Evolutionary conservation across 371 early-diverging fungal species (phyloP).

Genomic region (Syncephalis fuscata): DNA sequence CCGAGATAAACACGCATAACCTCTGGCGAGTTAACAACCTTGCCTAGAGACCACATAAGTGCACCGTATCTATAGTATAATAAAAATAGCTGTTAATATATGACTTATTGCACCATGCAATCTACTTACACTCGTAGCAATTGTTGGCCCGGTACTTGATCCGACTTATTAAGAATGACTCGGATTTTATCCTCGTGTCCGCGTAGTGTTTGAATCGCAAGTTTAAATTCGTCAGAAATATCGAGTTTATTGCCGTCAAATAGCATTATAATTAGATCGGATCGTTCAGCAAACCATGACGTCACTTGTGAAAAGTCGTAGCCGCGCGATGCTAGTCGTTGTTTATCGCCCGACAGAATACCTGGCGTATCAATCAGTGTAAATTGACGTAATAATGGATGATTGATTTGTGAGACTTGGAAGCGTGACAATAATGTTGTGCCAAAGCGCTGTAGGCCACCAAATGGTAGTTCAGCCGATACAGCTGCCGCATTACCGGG

Average conservation of each 20-base stretch:
- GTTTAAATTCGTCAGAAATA: slow-evolving; percentile 79
- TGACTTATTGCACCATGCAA: neutral
- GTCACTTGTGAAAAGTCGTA: slow-evolving; percentile 71
- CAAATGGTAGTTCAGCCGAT: slow-evolving; percentile 63
- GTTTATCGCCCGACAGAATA: slow-evolving; percentile 74
- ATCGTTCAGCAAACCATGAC: slow-evolving; percentile 80
- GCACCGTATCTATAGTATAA: slow-evolving; percentile 56
- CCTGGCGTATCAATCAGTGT: slow-evolving; percentile 82
- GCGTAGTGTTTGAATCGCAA: slow-evolving; percentile 53
- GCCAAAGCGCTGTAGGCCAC: slow-evolving; percentile 58
- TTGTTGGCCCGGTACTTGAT: slow-evolving; percentile 72
- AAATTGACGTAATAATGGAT: slow-evolving; percentile 56
- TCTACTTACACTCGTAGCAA: slow-evolving; percentile 67
- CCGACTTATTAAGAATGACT: slow-evolving; percentile 74
- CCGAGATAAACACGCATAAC: slow-evolving; percentile 75
- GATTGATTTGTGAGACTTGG: slow-evolving; percentile 64
- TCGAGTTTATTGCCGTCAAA: slow-evolving; percentile 84
- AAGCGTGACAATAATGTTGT: slow-evolving; percentile 64
- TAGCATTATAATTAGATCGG: slow-evolving; percentile 66
- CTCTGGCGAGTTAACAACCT: slow-evolving; percentile 75
- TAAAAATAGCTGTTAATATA: neutral
- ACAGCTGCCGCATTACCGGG: slow-evolving; percentile 87
- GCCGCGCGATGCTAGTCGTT: slow-evolving; percentile 41
- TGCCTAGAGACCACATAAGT: slow-evolving; percentile 88
- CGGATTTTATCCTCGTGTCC: slow-evolving; percentile 78